A percentile compares a stretch with the other conserved stretches of the same genome.
Evolutionary conservation across 805 yeast genomes (phyloP).

Genomic region (Pichia cephalocereana): DNA sequence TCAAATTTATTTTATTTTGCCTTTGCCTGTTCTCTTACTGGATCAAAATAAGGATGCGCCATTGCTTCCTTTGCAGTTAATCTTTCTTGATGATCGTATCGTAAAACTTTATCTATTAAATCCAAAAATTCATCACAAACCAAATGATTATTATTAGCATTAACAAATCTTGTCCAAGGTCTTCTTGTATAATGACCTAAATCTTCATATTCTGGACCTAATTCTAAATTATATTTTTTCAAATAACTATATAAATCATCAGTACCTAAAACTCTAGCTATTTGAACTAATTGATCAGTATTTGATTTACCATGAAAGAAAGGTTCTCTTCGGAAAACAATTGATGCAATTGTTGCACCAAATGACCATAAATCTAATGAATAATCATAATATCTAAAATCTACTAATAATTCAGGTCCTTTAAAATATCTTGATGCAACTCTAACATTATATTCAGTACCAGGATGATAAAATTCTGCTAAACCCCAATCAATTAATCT

Average conservation of each 20-base stretch:
- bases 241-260: conserved; percentile 61
- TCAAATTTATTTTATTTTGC: background rate
- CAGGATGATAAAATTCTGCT: conserved; percentile 88
- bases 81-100: conserved; percentile 82
- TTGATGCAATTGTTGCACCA: conserved; percentile 87
- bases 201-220: conserved; percentile 70
- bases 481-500: conserved; percentile 91
- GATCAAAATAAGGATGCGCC: conserved; percentile 42
- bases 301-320: conserved; percentile 88
- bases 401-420: conserved; percentile 85
- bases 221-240: conserved; percentile 55
- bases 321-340: conserved; percentile 83
- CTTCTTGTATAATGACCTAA: conserved; percentile 58
- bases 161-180: conserved; percentile 58
- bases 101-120: conserved; percentile 60
- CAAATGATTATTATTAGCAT: conserved; percentile 41
- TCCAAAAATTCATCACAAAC: conserved; percentile 40
- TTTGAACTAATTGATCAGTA: conserved; percentile 85
- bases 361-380: conserved; percentile 85
- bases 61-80: conserved; percentile 84
- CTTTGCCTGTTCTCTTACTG: conserved; percentile 16
- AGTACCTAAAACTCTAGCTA: conserved; percentile 81
- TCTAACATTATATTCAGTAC: conserved; percentile 81
- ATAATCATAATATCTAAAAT: conserved; percentile 77
- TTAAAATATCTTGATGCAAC: conserved; percentile 89